Percentiles rank a stretch among this genome's conserved stretches.
Conservation (phyloP, 2,329 filamentous ascomycete genomes). For the Aureobasidium lini region DNA sequence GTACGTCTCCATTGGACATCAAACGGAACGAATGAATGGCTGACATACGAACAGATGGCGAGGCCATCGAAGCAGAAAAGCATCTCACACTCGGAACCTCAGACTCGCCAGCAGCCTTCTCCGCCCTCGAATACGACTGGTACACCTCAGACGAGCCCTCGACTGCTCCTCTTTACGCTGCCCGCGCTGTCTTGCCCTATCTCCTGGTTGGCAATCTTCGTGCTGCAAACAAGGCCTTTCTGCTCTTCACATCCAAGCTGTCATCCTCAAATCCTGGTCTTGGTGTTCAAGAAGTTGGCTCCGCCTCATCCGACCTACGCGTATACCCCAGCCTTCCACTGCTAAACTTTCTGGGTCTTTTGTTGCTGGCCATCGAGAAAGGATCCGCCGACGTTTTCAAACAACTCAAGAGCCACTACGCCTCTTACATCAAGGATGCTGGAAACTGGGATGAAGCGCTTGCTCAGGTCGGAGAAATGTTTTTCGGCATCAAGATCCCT, state of each 20-base stretch:
- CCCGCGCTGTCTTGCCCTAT: slow-evolving; percentile 82
- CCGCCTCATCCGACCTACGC: slow-evolving; percentile 59
- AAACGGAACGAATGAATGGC: not conserved
- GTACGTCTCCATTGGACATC: slow-evolving; percentile 30
- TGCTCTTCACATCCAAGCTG: slow-evolving; percentile 64
- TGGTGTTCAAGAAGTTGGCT: slow-evolving; percentile 74
- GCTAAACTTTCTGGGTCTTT: slow-evolving; percentile 83
- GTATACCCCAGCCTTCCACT: slow-evolving; percentile 89
- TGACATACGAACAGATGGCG: slow-evolving; percentile 52
- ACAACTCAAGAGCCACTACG: slow-evolving; percentile 76
- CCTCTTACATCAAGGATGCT: slow-evolving; percentile 66
- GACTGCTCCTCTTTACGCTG: slow-evolving; percentile 77
- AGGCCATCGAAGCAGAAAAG: slow-evolving; percentile 85
- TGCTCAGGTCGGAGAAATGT: slow-evolving; percentile 88
- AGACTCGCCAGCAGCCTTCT: slow-evolving; percentile 74
- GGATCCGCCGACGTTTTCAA: slow-evolving; percentile 71
- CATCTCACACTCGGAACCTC: slow-evolving; percentile 84
- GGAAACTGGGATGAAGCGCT: slow-evolving; percentile 68
- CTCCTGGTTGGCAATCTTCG: slow-evolving; percentile 84
- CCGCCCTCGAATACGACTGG: slow-evolving; percentile 85
- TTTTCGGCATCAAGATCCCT: slow-evolving; percentile 86
- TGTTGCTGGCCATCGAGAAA: slow-evolving; percentile 77
- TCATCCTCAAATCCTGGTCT: slow-evolving; percentile 53
- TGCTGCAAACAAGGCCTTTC: slow-evolving; percentile 75
- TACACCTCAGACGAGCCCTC: slow-evolving; percentile 84